Base-by-base conservation (phyloP, 2,329 filamentous ascomycete genomes). In the Aspergillus fumigatus region DNA sequence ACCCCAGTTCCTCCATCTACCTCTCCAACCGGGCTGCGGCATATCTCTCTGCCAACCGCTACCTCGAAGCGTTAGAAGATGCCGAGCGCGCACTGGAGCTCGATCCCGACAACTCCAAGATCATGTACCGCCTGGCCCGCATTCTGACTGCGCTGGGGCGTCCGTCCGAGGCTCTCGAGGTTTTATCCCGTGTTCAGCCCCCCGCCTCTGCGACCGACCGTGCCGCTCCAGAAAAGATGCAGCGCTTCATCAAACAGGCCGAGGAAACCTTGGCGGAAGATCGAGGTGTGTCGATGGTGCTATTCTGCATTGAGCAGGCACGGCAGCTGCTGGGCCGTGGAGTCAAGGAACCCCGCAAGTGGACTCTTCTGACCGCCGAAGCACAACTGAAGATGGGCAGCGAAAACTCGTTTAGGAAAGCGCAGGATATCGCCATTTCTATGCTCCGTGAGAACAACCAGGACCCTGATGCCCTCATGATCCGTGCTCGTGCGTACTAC, bases 21-120 rank as follows among this genome's bases (percentile, higher is more conserved):
- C 84, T 96, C 63, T 93, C 90, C 73, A 99, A 99, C 80, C 88
- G 94, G 68, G 92, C 94, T 41, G 94, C 94, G 29, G 94, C 94
- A 38, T 91, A 90, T 78, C 96, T 99, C 82, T 90, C 90, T 53
- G 90, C 90, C 57, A 87, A 87, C 65, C 86, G 88, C 68, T 97
- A 88, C 72, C 78, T 83, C 56, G 82, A 88, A 60, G 94, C 94
- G 17, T 79, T 97, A 58, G 90, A 94, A 55, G 94, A 99, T 75
- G 94, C 90, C 76, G 87, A 86, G 67, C 84, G 82, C 54, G 91
- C 94, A 6, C 86, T 90, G 64, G 88, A 93, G 62, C 79, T 96
- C 47, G 92, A 97, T 62, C 88, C 92, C 0, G 81, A 86, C 65
- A 97, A 96, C 71, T 75, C 88, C 66, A 99, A 97, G 78, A 90